Evolutionary conservation across 2,329 filamentous ascomycete species (phyloP).

Genomic region (Elsinoe arachidis): DNA sequence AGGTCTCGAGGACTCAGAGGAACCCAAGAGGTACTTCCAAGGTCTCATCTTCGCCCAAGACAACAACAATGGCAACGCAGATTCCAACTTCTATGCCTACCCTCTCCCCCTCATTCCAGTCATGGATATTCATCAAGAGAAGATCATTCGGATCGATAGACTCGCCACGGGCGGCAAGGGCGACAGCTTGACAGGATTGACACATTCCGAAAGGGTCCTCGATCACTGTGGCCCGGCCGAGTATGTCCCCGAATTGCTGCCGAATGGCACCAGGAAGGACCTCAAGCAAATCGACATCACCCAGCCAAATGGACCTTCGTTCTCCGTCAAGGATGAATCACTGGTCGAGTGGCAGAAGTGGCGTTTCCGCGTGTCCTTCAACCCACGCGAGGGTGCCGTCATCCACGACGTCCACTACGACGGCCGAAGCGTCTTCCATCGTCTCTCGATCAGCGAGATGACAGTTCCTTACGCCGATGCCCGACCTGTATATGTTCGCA

Average conservation of each 20-base stretch:
- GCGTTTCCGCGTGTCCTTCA: constrained; percentile 60
- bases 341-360: constrained; percentile 42
- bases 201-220: constrained; percentile 29
- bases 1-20: constrained; percentile 23
- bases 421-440: constrained; percentile 55
- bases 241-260: constrained; percentile 37
- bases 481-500: constrained; percentile 55
- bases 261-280: constrained; percentile 32
- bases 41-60: constrained; percentile 26
- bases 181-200: constrained; percentile 30
- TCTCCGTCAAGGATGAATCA: constrained; percentile 43
- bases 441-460: constrained; percentile 61
- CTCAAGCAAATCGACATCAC: constrained; percentile 63
- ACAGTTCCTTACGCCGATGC: constrained; percentile 35
- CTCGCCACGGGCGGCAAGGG: constrained; percentile 25
- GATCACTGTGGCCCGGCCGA: constrained; percentile 45
- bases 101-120: constrained; percentile 26
- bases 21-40: constrained; percentile 25
- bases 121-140: constrained; percentile 22
- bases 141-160: constrained; percentile 26
- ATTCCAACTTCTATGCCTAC: constrained; percentile 27
- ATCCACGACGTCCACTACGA: constrained; percentile 63
- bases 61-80: constrained; percentile 35
- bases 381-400: constrained; percentile 60
- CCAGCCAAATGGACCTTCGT: constrained; percentile 62